phyloP scores from a whole-genome alignment of 306 rosid genomes.

The Lathyrus sativus region DNA sequence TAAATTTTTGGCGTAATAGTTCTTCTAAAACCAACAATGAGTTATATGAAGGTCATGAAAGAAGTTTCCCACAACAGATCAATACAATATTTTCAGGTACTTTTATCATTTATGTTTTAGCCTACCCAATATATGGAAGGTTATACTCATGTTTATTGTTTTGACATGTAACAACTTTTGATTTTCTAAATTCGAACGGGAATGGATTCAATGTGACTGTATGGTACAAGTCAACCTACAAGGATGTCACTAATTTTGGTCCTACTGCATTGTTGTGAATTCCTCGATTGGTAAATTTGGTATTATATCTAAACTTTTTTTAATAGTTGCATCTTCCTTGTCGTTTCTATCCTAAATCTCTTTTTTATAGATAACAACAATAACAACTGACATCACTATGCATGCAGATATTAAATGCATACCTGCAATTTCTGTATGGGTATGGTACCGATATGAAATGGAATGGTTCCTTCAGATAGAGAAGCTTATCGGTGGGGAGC shows the following conservation, averaged over 20 bases:
- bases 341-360: conserved; percentile 19
- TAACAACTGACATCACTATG: conserved; percentile 1
- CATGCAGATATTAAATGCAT: too few relatives aligned
- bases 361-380: too few relatives aligned
- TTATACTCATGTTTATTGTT: conserved; percentile 35
- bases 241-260: conserved; percentile 37
- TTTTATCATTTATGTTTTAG: conserved; percentile 25
- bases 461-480: too few relatives aligned
- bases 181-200: conserved; percentile 64
- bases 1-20: conserved; percentile 63
- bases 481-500: too few relatives aligned
- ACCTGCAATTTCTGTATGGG: too few relatives aligned
- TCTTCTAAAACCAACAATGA: conserved; percentile 54
- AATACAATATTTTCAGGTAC: conserved; percentile 62
- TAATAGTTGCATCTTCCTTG: conserved; percentile 20
- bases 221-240: conserved; percentile 70
- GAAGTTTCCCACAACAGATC: not conserved
- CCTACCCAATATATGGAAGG: conserved; percentile 17
- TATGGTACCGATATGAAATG: too few relatives aligned
- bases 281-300: conserved; percentile 77
- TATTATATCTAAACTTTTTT: conserved; percentile 38
- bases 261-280: too few relatives aligned
- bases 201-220: conserved; percentile 59
- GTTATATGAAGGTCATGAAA: conserved; percentile 54
- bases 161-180: conserved; percentile 65